Conservation (phyloP, 2,329 filamentous ascomycete species). For the Colletotrichum sp. region DNA sequence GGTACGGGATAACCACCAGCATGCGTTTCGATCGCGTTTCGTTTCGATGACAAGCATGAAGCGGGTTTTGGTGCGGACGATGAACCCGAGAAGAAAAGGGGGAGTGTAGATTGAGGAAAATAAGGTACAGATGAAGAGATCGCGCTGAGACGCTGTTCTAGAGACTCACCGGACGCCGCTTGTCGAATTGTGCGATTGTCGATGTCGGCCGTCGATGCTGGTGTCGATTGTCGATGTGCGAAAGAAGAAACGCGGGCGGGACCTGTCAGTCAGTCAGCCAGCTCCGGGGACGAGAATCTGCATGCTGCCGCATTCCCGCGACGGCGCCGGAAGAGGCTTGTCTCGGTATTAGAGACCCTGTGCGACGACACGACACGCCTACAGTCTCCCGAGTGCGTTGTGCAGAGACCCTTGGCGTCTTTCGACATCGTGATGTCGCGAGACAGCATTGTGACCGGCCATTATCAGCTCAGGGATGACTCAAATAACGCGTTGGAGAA, state of each 20-base stretch:
- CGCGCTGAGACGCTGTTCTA: not conserved
- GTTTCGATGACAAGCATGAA: not conserved
- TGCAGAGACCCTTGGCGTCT: not conserved
- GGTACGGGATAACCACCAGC: not conserved
- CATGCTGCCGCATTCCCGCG: not conserved
- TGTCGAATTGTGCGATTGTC: not conserved
- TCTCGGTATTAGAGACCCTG: not conserved
- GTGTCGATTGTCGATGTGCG: not conserved
- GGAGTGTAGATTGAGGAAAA: not conserved
- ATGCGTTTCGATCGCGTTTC: conserved; percentile 15
- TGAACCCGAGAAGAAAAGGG: not conserved
- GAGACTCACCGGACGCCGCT: not conserved
- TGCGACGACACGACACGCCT: not conserved
- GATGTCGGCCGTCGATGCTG: not conserved
- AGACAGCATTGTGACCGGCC: not conserved
- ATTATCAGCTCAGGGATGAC: not conserved
- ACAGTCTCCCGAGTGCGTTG: not conserved
- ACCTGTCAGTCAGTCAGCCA: not conserved
- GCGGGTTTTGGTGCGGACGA: not conserved
- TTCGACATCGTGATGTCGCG: not conserved
- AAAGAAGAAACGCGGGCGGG: not conserved
- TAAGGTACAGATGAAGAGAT: not conserved
- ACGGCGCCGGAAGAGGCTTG: not conserved
- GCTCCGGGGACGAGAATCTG: not conserved
- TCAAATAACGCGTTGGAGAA: not conserved